phyloP scores from a whole-genome alignment of 129 eudicot genomes.

The Kitagawia praeruptora region DNA sequence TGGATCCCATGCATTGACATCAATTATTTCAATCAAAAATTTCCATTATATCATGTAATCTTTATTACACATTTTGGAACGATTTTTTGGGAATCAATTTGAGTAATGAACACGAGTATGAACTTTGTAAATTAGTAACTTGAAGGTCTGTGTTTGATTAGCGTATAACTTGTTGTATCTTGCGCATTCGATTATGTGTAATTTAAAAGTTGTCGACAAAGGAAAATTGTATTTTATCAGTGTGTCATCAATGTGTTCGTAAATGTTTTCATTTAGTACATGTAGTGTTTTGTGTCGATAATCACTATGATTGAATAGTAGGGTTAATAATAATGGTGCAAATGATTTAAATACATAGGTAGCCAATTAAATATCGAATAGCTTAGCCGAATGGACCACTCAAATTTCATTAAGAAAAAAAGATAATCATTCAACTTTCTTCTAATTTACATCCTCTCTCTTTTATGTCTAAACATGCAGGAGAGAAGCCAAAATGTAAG shows the following conservation, averaged over 20 bases:
- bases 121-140: background rate
- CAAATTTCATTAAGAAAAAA: background rate
- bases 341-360: no score
- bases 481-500: background rate
- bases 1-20: no score
- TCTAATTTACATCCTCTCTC: conserved; percentile 14
- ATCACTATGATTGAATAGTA: background rate
- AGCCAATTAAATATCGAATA: background rate
- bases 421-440: background rate
- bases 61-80: no score
- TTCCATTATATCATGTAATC: no score
- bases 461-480: conserved; percentile 16
- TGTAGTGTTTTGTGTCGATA: background rate
- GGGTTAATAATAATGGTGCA: background rate
- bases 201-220: no score
- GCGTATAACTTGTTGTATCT: no score
- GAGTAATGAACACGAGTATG: no score
- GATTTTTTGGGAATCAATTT: no score
- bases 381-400: background rate
- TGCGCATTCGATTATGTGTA: background rate
- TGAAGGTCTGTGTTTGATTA: background rate
- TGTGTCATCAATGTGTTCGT: no score
- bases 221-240: no score
- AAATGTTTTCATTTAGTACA: background rate
- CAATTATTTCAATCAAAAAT: no score